Evolutionary conservation across 2,329 filamentous ascomycete genomes (phyloP).

Genomic region (Aspergillus amoenus): DNA sequence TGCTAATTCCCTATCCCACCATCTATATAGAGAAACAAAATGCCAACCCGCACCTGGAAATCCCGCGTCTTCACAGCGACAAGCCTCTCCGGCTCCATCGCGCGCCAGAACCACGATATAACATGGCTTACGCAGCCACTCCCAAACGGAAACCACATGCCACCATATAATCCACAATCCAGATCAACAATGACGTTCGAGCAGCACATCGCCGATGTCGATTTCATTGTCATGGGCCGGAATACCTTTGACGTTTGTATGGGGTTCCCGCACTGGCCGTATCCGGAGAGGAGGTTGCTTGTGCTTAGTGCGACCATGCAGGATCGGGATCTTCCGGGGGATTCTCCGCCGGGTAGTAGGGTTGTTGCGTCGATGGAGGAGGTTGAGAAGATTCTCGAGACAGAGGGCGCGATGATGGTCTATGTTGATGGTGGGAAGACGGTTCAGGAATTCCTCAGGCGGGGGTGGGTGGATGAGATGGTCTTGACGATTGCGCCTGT

Average conservation of each 20-base stretch:
- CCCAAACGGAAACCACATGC: background rate
- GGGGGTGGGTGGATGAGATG: slow-evolving; percentile 15
- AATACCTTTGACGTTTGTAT: slow-evolving; percentile 5
- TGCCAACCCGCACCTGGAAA: background rate
- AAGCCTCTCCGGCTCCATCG: slow-evolving; percentile 14
- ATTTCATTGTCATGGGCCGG: slow-evolving; percentile 14
- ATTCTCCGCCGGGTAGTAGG: background rate
- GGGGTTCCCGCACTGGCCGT: slow-evolving; percentile 3
- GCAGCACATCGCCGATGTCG: slow-evolving; percentile 8
- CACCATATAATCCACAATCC: background rate
- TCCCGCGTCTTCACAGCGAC: slow-evolving; percentile 9
- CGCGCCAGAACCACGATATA: slow-evolving; percentile 9
- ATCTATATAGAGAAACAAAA: too few relatives aligned
- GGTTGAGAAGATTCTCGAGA: background rate
- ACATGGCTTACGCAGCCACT: slow-evolving; percentile 6
- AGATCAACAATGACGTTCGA: background rate
- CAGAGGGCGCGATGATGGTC: background rate
- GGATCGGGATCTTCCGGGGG: background rate
- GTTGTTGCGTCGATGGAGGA: slow-evolving; percentile 5
- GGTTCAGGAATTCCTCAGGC: slow-evolving; percentile 6
- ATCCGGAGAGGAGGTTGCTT: slow-evolving; percentile 1
- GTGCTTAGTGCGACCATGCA: slow-evolving; percentile 1
- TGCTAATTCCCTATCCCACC: too few relatives aligned
- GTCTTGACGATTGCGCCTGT: slow-evolving; percentile 9
- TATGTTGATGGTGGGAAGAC: slow-evolving; percentile 11